A percentile compares a stretch with the other conserved stretches of the same genome.
Conservation (phyloP, 2,329 filamentous ascomycete species). For the Bipolaris cookei region DNA sequence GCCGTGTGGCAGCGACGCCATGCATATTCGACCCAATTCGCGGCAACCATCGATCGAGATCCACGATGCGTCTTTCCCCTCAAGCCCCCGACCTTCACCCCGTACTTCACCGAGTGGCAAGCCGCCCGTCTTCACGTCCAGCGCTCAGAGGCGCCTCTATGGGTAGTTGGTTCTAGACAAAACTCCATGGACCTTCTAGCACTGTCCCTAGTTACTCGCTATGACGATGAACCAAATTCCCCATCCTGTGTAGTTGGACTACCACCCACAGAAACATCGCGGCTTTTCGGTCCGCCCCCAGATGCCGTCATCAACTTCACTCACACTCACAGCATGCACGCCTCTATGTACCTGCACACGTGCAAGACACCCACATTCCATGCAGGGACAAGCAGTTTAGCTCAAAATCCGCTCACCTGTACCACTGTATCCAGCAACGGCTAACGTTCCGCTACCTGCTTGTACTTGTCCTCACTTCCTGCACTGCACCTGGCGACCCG, state of each 20-base stretch:
- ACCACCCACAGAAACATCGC: neutral
- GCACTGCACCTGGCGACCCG: constrained; percentile 17
- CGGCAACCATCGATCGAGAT: constrained; percentile 14
- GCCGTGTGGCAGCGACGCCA: neutral
- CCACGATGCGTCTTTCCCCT: constrained; percentile 10
- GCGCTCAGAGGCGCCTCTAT: neutral
- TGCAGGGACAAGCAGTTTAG: neutral
- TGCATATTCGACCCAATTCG: neutral
- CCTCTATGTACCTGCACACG: neutral
- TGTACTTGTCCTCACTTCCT: constrained; percentile 10
- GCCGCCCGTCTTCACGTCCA: neutral
- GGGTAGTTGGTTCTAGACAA: neutral
- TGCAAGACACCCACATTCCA: neutral
- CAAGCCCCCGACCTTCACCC: constrained; percentile 8
- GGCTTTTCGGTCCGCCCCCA: constrained; percentile 5
- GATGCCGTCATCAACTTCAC: constrained; percentile 19
- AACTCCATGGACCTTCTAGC: neutral
- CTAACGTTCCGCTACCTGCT: constrained; percentile 17
- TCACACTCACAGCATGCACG: constrained; percentile 5
- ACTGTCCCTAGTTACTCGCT: neutral
- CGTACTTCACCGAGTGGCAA: constrained; percentile 1
- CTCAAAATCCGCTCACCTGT: neutral
- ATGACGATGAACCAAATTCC: constrained; percentile 1
- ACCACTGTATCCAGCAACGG: neutral
- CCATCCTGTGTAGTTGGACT: neutral